phyloP scores from a whole-genome alignment of 2,329 filamentous ascomycete genomes.

The Arthrobotrys iridis region DNA sequence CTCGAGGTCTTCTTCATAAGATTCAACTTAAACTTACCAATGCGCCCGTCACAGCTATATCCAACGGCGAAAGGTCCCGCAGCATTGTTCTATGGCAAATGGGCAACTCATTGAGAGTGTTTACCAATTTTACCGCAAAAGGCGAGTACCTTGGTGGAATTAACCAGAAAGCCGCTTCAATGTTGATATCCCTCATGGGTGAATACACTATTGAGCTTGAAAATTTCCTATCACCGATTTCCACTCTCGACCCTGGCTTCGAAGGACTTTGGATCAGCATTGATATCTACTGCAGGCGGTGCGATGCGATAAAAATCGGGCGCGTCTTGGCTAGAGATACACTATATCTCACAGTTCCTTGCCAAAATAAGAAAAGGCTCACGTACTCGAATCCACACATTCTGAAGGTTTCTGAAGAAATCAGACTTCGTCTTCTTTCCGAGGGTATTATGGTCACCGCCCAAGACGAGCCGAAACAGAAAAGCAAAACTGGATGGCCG shows the following conservation, averaged over 20 bases:
- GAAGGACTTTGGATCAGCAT: neutral
- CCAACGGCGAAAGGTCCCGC: no score
- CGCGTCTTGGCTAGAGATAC: neutral
- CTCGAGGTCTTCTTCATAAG: no score
- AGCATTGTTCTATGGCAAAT: no score
- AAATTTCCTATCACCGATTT: neutral
- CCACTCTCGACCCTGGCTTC: neutral
- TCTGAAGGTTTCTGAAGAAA: neutral
- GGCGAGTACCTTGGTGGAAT: no score
- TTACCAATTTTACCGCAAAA: no score
- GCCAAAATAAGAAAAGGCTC: neutral
- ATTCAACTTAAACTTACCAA: no score
- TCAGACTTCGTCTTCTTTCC: neutral
- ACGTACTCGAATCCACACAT: constrained; percentile 13
- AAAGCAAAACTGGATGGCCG: neutral
- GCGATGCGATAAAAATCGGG: no score
- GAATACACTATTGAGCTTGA: neutral
- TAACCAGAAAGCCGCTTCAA: no score
- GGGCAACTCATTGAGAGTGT: no score
- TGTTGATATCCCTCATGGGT: neutral
- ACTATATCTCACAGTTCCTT: neutral
- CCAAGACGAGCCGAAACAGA: neutral
- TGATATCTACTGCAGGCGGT: no score
- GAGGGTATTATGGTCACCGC: neutral
- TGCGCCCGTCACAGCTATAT: no score